Conservation (phyloP, 768 basidiomycete genomes). For the Plicaturopsis crispa region DNA sequence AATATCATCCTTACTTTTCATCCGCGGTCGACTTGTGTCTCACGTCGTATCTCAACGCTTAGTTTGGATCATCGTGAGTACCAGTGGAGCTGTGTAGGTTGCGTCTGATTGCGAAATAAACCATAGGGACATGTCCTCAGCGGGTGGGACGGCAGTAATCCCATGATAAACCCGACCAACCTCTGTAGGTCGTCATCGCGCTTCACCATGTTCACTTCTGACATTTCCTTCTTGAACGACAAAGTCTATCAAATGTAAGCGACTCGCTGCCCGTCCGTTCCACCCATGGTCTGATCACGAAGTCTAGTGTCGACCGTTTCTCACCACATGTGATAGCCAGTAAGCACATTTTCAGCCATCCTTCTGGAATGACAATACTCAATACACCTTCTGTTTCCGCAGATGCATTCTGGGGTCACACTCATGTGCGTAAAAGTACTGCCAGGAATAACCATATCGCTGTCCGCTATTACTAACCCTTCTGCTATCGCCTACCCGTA, state of each 20-base stretch:
- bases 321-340: conserved; percentile 74
- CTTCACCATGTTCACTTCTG: not conserved
- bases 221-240: conserved; percentile 4
- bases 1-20: conserved; percentile 9
- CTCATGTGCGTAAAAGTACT: conserved; percentile 65
- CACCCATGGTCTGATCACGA: conserved; percentile 1
- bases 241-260: conserved; percentile 33
- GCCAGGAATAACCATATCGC: no score
- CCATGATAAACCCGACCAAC: conserved; percentile 57
- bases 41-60: conserved; percentile 2
- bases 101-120: no score
- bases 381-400: conserved; percentile 10
- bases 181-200: conserved; percentile 42
- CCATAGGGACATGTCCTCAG: conserved; percentile 53
- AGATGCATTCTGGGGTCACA: conserved; percentile 75
- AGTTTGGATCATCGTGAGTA: conserved; percentile 46
- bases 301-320: conserved; percentile 60
- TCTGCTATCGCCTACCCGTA: no score
- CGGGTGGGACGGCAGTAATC: conserved; percentile 70
- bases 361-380: conserved; percentile 1
- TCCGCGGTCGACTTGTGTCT: not conserved
- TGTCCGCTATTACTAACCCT: no score
- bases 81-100: conserved; percentile 35
- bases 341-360: conserved; percentile 24
- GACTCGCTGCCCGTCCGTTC: conserved; percentile 4